These are phyloP conservation scores for Ogataea nakhonphanomensis DNA, from an alignment of 805 yeast species.

Conservation along the genomic window DNA sequence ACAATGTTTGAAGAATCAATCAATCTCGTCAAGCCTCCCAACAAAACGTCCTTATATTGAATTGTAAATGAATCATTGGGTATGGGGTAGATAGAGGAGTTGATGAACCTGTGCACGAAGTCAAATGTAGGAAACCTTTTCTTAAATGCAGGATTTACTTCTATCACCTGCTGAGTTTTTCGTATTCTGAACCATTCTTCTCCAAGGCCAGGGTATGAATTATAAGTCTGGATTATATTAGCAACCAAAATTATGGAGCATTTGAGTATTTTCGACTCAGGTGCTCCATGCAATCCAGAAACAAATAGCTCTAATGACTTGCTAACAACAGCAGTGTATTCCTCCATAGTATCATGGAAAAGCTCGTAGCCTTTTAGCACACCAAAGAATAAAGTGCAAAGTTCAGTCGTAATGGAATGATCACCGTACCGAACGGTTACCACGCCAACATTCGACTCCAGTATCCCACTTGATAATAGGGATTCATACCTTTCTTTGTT, in stretches of 20 bases:
- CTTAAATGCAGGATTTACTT: slow-evolving; percentile 3
- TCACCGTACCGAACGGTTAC: slow-evolving; percentile 14
- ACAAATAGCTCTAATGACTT: slow-evolving; percentile 13
- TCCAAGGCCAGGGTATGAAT: slow-evolving; percentile 13
- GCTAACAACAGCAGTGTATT: slow-evolving; percentile 5
- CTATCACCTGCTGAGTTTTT: slow-evolving; percentile 4
- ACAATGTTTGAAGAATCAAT: slow-evolving; percentile 8
- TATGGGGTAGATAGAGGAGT: slow-evolving; percentile 4
- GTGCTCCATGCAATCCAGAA: slow-evolving; percentile 10
- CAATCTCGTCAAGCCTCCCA: slow-evolving; percentile 10
- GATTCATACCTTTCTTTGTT: slow-evolving; percentile 12
- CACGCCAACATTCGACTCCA: slow-evolving; percentile 9
- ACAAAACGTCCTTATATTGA: slow-evolving; percentile 10
- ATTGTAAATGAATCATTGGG: slow-evolving; percentile 7
- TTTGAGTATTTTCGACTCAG: slow-evolving; percentile 13
- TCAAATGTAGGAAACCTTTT: slow-evolving; percentile 19
- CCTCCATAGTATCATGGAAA: slow-evolving; percentile 15
- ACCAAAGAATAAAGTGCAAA: slow-evolving; percentile 10
- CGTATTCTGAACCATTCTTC: slow-evolving; percentile 20
- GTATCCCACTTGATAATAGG: slow-evolving; percentile 12
- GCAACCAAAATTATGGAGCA: slow-evolving; percentile 14
- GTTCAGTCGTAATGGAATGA: slow-evolving; percentile 10
- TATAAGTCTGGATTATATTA: slow-evolving; percentile 12
- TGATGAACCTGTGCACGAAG: slow-evolving; percentile 14
- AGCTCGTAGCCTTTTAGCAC: slow-evolving; percentile 14